Conservation (phyloP, 1,139 yeast species). For the Kodamaea plutei region DNA sequence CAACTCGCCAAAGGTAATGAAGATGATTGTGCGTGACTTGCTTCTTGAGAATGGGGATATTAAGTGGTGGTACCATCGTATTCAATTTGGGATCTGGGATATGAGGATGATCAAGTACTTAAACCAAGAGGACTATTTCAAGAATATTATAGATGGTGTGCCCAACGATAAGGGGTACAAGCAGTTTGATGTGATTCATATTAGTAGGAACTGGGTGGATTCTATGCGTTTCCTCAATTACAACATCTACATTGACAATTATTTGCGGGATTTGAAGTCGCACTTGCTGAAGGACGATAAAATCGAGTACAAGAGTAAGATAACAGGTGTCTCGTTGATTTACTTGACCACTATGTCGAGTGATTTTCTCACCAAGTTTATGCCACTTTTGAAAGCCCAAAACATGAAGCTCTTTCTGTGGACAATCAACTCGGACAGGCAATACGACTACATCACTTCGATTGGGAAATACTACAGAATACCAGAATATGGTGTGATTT, state of each 20-base stretch:
- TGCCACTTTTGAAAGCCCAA: constrained; percentile 36
- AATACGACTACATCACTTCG: constrained; percentile 40
- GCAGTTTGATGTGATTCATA: constrained; percentile 36
- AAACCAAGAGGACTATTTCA: constrained; percentile 40
- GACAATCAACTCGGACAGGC: constrained; percentile 66
- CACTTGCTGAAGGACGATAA: constrained; percentile 12
- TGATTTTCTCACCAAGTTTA: constrained; percentile 32
- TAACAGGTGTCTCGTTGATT: constrained; percentile 38
- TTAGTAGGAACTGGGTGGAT: constrained; percentile 33
- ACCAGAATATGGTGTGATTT: constrained; percentile 50
- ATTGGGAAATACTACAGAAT: constrained; percentile 25
- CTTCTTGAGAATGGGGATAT: constrained; percentile 45
- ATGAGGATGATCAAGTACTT: constrained; percentile 56
- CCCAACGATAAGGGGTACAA: constrained; percentile 16
- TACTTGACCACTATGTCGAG: constrained; percentile 39
- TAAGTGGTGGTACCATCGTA: constrained; percentile 60
- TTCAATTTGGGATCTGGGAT: constrained; percentile 82
- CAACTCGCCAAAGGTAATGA: constrained; percentile 58
- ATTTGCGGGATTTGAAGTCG: constrained; percentile 12
- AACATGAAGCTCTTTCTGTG: constrained; percentile 64
- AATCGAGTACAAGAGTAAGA: constrained; percentile 19
- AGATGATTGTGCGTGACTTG: constrained; percentile 49
- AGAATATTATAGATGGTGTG: constrained; percentile 15
- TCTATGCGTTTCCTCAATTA: constrained; percentile 34
- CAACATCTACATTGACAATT: constrained; percentile 31